These are phyloP conservation scores for Avena atlantica DNA, from an alignment of 176 grass and related monocot species.

Conservation along the genomic window DNA sequence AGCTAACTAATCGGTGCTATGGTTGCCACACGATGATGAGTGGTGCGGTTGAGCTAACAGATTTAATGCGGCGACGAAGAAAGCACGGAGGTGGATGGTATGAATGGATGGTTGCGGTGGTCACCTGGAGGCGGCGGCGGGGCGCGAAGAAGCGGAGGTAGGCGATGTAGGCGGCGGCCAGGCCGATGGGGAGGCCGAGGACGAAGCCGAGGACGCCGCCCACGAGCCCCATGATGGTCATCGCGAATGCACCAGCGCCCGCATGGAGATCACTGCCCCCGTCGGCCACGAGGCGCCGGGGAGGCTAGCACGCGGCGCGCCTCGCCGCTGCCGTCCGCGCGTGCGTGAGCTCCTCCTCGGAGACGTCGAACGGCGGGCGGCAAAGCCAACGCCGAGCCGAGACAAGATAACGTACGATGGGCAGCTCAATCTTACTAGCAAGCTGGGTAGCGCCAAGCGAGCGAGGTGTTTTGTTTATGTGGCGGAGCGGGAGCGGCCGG, in stretches of 20 bases:
- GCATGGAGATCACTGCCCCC: constrained; percentile 7
- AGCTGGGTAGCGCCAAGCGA: background rate
- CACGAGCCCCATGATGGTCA: constrained; percentile 42
- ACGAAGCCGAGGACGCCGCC: constrained; percentile 50
- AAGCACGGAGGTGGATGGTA: background rate
- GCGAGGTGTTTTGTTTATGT: constrained; percentile 3
- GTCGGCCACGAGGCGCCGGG: background rate
- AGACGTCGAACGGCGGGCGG: constrained; percentile 7
- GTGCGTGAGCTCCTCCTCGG: background rate
- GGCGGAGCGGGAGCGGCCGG: background rate
- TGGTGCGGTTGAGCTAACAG: background rate
- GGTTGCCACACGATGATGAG: background rate
- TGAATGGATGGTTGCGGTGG: background rate
- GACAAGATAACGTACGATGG: background rate
- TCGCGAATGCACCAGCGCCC: constrained; percentile 6
- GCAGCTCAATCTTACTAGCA: background rate
- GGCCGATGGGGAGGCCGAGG: constrained; percentile 52
- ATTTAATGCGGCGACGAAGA: background rate
- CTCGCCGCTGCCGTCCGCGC: background rate
- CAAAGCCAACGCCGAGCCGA: background rate
- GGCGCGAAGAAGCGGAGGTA: constrained; percentile 49
- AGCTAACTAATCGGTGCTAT: too few relatives aligned
- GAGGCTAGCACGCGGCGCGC: background rate
- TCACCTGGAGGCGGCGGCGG: constrained; percentile 46
- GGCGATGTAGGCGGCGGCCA: constrained; percentile 49